Percentiles rank a stretch among this genome's conserved stretches.
These are phyloP conservation scores for Amanita phalloides DNA, from an alignment of 768 basidiomycete genomes.

Conservation along the genomic window DNA sequence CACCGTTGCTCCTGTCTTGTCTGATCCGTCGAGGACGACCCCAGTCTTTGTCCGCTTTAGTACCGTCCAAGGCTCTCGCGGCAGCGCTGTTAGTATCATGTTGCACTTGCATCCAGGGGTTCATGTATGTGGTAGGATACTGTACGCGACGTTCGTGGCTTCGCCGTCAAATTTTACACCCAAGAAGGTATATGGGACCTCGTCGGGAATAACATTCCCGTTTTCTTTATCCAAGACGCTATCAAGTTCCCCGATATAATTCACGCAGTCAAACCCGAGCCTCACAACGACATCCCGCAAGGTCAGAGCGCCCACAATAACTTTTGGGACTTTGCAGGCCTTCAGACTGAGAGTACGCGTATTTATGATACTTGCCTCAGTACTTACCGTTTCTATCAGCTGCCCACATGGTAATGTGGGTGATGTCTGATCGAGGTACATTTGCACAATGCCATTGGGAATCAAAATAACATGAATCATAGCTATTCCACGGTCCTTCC, in stretches of 20 bases:
- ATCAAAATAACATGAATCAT: not conserved
- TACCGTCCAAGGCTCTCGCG: slow-evolving; percentile 73
- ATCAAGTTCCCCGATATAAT: slow-evolving; percentile 83
- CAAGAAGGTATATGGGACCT: slow-evolving; percentile 82
- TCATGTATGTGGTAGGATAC: slow-evolving; percentile 34
- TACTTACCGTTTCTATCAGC: slow-evolving; percentile 15
- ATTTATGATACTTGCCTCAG: not conserved
- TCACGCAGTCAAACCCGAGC: slow-evolving; percentile 81
- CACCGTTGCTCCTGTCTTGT: slow-evolving; percentile 61
- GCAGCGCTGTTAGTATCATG: slow-evolving; percentile 55
- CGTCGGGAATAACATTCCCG: slow-evolving; percentile 76
- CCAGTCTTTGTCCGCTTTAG: slow-evolving; percentile 79
- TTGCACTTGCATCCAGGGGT: not conserved
- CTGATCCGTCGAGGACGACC: slow-evolving; percentile 61
- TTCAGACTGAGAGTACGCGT: slow-evolving; percentile 41
- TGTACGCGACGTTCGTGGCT: slow-evolving; percentile 80
- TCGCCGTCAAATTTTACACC: slow-evolving; percentile 78
- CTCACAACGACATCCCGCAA: slow-evolving; percentile 68
- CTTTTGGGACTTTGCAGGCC: slow-evolving; percentile 77
- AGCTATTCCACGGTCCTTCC: slow-evolving; percentile 72
- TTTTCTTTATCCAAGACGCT: slow-evolving; percentile 75
- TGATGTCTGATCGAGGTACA: slow-evolving; percentile 64
- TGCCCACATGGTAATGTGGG: slow-evolving; percentile 75
- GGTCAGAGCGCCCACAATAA: slow-evolving; percentile 72
- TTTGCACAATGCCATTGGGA: not conserved